Percentiles rank a stretch among this genome's conserved stretches.
phyloP scores from a whole-genome alignment of 805 yeast species.

The Spathaspora boniae region DNA sequence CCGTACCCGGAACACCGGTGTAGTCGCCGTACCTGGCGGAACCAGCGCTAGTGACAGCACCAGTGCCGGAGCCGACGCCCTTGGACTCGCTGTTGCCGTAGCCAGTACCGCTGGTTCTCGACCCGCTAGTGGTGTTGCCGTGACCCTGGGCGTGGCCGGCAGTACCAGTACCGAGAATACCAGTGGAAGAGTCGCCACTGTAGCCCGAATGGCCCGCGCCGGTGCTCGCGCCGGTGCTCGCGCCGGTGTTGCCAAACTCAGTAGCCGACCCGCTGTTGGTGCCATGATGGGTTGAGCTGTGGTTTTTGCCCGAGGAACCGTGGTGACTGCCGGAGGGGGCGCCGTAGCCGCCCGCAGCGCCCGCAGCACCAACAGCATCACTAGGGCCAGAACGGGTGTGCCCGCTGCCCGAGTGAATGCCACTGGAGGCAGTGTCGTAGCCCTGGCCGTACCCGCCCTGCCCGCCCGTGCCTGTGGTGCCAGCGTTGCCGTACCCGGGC shows the following conservation, averaged over 20 bases:
- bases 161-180: constrained; percentile 10
- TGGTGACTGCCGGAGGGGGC: constrained; percentile 8
- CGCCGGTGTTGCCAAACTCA: constrained; percentile 12
- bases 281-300: constrained; percentile 12
- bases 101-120: constrained; percentile 8
- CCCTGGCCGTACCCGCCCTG: constrained; percentile 10
- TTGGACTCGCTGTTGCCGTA: constrained; percentile 9
- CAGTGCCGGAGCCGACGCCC: constrained; percentile 15
- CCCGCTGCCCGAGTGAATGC: constrained; percentile 9
- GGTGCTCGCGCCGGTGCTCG: constrained; percentile 7
- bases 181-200: constrained; percentile 4
- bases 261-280: constrained; percentile 13
- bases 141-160: constrained; percentile 8
- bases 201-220: constrained; percentile 8
- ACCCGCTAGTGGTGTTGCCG: not conserved
- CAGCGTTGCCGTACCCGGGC: too few species aligned
- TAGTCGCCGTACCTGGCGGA: constrained; percentile 5
- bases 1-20: constrained; percentile 7
- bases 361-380: constrained; percentile 11
- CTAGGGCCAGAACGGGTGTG: constrained; percentile 6
- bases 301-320: constrained; percentile 6
- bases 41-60: constrained; percentile 10
- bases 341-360: constrained; percentile 10
- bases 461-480: constrained; percentile 13
- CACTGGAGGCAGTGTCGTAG: constrained; percentile 7